Evolutionary conservation across 352 stramenopile species (phyloP).

Genomic region (Globisporangium alternatum): DNA sequence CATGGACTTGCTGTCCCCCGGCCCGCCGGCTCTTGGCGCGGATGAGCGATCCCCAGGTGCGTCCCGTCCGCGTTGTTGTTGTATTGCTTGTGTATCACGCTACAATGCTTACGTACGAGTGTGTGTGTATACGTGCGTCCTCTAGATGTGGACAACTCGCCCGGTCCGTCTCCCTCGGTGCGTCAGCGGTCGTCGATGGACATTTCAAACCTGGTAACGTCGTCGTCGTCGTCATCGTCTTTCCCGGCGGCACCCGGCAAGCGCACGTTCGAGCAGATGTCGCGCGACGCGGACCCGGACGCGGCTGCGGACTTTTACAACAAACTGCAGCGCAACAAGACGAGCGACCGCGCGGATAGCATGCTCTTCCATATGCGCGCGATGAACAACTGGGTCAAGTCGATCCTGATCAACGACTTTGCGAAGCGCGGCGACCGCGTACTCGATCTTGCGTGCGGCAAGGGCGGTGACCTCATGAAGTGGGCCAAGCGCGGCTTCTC

Average conservation of each 20-base stretch:
- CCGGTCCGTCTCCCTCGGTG: constrained; percentile 10
- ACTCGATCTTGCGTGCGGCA: constrained; percentile 97
- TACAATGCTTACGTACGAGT: neutral
- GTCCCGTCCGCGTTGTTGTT: neutral
- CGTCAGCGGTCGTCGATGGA: constrained; percentile 34
- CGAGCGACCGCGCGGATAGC: constrained; percentile 80
- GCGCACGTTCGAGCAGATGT: constrained; percentile 52
- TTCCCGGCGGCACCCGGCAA: constrained; percentile 25
- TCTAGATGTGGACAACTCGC: constrained; percentile 19
- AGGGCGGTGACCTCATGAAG: constrained; percentile 98
- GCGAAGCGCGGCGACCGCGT: constrained; percentile 85
- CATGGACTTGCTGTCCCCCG: constrained; percentile 68
- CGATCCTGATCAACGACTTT: constrained; percentile 92
- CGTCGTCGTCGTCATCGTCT: constrained; percentile 18
- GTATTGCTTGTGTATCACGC: neutral
- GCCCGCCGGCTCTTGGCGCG: constrained; percentile 33
- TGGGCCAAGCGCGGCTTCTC: constrained; percentile 91
- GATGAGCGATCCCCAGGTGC: constrained; percentile 36
- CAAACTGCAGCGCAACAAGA: constrained; percentile 69
- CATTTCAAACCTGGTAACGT: constrained; percentile 56
- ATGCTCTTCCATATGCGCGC: constrained; percentile 96
- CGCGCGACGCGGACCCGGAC: constrained; percentile 53
- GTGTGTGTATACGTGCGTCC: neutral
- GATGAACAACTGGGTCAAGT: constrained; percentile 99
- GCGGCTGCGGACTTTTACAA: constrained; percentile 84